phyloP scores from a whole-genome alignment of 164 flowering plant genomes.

The Vitis cinerea region DNA sequence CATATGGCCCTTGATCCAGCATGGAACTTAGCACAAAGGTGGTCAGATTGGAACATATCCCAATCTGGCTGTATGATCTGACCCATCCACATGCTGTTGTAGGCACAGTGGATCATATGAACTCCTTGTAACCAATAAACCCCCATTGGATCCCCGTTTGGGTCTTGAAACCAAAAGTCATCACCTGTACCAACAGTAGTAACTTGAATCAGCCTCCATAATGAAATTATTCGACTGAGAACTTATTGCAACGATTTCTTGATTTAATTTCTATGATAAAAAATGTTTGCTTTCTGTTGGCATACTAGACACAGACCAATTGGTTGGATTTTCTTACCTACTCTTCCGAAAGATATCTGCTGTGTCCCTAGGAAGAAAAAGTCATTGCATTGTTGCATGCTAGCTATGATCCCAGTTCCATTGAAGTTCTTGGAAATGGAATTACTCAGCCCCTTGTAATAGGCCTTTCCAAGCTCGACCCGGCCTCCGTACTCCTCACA shows the following conservation, averaged over 20 bases:
- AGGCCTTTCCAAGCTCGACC: slow-evolving; percentile 76
- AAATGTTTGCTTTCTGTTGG: not conserved
- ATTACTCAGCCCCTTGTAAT: slow-evolving; percentile 60
- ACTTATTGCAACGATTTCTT: no score
- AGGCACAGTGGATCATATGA: slow-evolving; percentile 92
- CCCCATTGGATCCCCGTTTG: slow-evolving; percentile 89
- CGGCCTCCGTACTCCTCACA: slow-evolving; percentile 77
- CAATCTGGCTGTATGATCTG: slow-evolving; percentile 88
- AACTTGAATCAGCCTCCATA: no score
- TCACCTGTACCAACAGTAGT: slow-evolving; percentile 47
- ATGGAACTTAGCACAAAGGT: slow-evolving; percentile 70
- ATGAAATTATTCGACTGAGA: no score
- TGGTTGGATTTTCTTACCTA: slow-evolving; percentile 42
- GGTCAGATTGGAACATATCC: slow-evolving; percentile 97
- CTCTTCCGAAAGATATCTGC: slow-evolving; percentile 82
- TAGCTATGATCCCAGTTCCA: slow-evolving; percentile 74
- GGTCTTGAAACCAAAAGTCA: slow-evolving; percentile 96
- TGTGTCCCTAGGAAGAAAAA: slow-evolving; percentile 84
- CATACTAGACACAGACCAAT: not conserved
- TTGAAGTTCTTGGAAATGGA: slow-evolving; percentile 76
- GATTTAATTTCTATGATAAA: no score
- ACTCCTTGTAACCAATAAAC: slow-evolving; percentile 92
- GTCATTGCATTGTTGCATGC: slow-evolving; percentile 95
- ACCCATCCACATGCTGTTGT: slow-evolving; percentile 94
- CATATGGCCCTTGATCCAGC: slow-evolving; percentile 89